phyloP scores from a whole-genome alignment of 73 alveolate genomes.

The Blepharisma japonicum region DNA sequence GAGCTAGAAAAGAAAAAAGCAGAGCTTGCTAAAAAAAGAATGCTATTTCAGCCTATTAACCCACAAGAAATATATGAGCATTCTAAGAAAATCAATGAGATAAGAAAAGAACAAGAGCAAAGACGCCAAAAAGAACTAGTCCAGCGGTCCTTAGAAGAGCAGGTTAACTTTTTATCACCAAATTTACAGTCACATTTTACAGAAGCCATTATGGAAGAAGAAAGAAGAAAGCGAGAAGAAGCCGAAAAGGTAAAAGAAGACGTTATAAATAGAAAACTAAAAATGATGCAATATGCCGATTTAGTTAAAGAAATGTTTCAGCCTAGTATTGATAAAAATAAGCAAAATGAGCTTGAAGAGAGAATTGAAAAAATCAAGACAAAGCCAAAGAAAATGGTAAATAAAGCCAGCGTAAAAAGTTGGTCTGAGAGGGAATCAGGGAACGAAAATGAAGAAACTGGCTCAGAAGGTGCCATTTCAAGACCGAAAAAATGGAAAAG shows the following conservation, averaged over 20 bases:
- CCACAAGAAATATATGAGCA: constrained; percentile 23
- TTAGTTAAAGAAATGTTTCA: constrained; percentile 25
- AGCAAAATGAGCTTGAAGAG: neutral
- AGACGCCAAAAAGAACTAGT: constrained; percentile 9
- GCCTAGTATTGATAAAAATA: neutral
- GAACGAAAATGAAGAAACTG: neutral
- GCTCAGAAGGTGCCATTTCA: neutral
- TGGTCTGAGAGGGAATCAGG: neutral
- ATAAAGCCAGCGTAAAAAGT: neutral
- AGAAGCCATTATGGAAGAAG: constrained; percentile 20
- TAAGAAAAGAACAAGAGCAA: constrained; percentile 4
- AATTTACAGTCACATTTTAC: constrained; percentile 13
- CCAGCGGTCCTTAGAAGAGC: neutral
- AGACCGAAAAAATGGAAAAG: neutral
- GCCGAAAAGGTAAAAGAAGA: neutral
- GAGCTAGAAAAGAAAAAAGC: constrained; percentile 24
- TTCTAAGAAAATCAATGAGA: constrained; percentile 7
- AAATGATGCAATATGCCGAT: neutral
- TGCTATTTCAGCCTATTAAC: neutral
- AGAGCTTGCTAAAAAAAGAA: constrained; percentile 30
- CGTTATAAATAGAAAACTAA: neutral
- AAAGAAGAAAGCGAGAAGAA: constrained; percentile 7
- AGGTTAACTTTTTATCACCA: neutral
- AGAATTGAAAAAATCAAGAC: neutral
- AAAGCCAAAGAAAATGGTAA: neutral